These are phyloP conservation scores for Macrolepiota fuliginosa DNA, from an alignment of 768 basidiomycete species.

Conservation along the genomic window DNA sequence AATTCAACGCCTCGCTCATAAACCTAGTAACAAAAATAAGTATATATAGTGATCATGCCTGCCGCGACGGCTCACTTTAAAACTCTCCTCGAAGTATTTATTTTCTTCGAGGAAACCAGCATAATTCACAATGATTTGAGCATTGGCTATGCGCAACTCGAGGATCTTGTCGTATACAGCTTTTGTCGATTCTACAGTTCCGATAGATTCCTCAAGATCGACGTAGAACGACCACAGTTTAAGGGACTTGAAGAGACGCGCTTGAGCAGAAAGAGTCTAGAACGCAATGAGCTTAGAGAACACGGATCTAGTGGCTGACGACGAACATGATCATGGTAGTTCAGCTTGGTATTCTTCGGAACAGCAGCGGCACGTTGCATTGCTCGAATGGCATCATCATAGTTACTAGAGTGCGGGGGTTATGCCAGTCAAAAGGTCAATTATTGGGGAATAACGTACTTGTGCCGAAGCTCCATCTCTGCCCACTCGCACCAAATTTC, in stretches of 20 bases:
- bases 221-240: slow-evolving; percentile 99
- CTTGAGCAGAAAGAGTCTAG: slow-evolving; percentile 81
- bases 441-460: slow-evolving; percentile 51
- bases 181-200: slow-evolving; percentile 89
- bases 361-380: slow-evolving; percentile 96
- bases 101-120: slow-evolving; percentile 97
- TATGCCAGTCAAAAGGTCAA: background rate
- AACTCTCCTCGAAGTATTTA: slow-evolving; percentile 97
- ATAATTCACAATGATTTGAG: slow-evolving; percentile 96
- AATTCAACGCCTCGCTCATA: slow-evolving; percentile 97
- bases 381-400: slow-evolving; percentile 90
- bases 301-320: background rate
- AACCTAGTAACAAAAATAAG: slow-evolving; percentile 45
- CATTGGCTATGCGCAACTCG: slow-evolving; percentile 95
- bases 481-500: slow-evolving; percentile 99
- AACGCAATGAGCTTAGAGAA: slow-evolving; percentile 3
- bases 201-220: slow-evolving; percentile 96
- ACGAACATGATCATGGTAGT: slow-evolving; percentile 91
- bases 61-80: slow-evolving; percentile 59
- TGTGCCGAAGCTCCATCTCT: slow-evolving; percentile 94
- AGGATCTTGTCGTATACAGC: slow-evolving; percentile 94
- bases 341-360: slow-evolving; percentile 87
- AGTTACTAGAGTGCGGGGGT: slow-evolving; percentile 67
- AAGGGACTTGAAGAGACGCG: slow-evolving; percentile 92
- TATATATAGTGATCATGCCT: background rate